phyloP scores from a whole-genome alignment of 257 asterid species.

The Gentiana dahurica region DNA sequence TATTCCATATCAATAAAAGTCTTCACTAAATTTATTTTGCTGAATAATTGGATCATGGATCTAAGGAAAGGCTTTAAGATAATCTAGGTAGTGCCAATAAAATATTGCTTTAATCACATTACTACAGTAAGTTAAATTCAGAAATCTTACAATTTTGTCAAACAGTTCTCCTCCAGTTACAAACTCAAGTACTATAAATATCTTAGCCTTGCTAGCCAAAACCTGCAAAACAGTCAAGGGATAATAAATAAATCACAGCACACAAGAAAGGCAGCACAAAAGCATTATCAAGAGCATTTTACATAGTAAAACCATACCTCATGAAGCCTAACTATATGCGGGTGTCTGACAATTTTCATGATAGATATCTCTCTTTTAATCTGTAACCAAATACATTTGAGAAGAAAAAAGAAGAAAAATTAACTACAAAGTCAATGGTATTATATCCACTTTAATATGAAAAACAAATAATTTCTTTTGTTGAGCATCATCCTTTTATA shows the following conservation, averaged over 20 bases:
- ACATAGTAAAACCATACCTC: constrained; percentile 41
- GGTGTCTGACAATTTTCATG: constrained; percentile 93
- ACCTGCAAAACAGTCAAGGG: constrained; percentile 34
- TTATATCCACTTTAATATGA: neutral
- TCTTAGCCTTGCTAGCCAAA: constrained; percentile 62
- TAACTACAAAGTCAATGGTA: neutral
- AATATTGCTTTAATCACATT: neutral
- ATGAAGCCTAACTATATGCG: constrained; percentile 66
- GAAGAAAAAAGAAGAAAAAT: constrained; percentile 4
- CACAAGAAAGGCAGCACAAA: neutral
- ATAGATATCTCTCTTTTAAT: constrained; percentile 84
- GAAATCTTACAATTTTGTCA: constrained; percentile 65
- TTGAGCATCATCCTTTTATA: too few relatives aligned
- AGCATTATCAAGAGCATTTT: too few relatives aligned
- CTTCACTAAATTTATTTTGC: too few relatives aligned
- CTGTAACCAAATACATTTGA: constrained; percentile 30
- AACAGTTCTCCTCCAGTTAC: constrained; percentile 89
- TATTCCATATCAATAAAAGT: too few relatives aligned
- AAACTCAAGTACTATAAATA: constrained; percentile 80
- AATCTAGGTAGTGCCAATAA: neutral
- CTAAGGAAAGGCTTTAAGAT: neutral
- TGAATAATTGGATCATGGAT: neutral
- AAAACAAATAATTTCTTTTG: neutral
- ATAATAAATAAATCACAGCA: neutral
- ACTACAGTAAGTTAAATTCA: neutral